Evolutionary conservation across 208 protist species (phyloP), one percentile per base, ranked within the genome.

Genomic region (Trypanosoma avium): DNA sequence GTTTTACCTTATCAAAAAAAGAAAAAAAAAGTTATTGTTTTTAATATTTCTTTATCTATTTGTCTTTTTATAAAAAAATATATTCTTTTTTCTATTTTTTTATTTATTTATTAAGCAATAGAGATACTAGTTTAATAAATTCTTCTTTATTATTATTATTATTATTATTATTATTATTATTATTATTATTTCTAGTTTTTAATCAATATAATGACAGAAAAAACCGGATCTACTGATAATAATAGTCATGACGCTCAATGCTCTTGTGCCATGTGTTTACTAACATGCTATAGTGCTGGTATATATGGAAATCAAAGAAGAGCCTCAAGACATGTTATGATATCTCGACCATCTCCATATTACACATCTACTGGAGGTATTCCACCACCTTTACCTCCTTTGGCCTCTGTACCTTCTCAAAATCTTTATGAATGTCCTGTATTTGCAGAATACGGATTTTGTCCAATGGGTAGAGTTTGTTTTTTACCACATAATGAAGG

Each of bases 261-360:
- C 54, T 33, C 27, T 22, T 96, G 90, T 58, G 72, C 90, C 10
- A 81, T 90, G 76, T 96, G 90, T 53, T 63, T 35, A 36, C 73
- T 94, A n/a, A 70, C 61, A 30, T 71, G 67, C 45, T 85, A 91
- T 62, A 88, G 80, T 59, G 72, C 79, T 32, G 73, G 62, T 24
- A 47, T 93, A 29, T 96, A 86, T 74, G 60, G 68, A 32, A 79
- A 90, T 45, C 90, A 96, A 60, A 73, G 85, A 29, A 82, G 78
- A 21, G 70, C 87, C 54, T 96, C 90, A 0, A 72, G 70, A 45
- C 85, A 94, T 52, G 86, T 96, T 22, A 84, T 96, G 72, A 40
- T 71, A 9, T 75, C 79, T 49, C 73, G 82, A 6, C 90, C 90
- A 17, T 92, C 86, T 21, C 75, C 86, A 6, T 79, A 75, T 45